Conservation (phyloP, 2,329 filamentous ascomycete genomes). For the Akanthomyces muscarius region DNA sequence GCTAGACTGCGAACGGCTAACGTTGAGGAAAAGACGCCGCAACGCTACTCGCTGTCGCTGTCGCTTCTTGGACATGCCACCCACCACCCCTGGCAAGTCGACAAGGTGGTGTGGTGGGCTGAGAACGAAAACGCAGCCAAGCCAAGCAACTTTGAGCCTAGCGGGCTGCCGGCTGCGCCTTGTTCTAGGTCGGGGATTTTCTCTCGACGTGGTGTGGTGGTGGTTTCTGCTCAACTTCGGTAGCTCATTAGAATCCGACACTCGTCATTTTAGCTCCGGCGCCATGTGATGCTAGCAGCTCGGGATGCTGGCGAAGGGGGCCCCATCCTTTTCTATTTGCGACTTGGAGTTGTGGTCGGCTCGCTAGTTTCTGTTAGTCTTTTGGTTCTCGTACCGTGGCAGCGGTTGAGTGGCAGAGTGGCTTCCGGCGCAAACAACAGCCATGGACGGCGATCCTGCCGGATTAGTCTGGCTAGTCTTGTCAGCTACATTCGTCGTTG, state of each 20-base stretch:
- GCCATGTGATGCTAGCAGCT: neutral
- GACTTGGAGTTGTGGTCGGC: too few species aligned
- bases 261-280: slow-evolving; percentile 12
- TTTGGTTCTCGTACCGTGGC: slow-evolving; percentile 5
- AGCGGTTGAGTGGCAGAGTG: too few species aligned
- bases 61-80: neutral
- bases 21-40: neutral
- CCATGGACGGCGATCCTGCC: slow-evolving; percentile 10
- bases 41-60: neutral
- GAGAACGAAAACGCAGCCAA: neutral
- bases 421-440: slow-evolving; percentile 9
- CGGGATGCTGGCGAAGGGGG: too few species aligned
- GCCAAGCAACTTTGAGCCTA: neutral
- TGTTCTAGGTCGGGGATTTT: slow-evolving; percentile 13
- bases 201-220: neutral
- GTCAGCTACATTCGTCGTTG: neutral
- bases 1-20: slow-evolving; percentile 12
- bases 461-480: neutral
- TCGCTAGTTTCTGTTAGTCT: neutral
- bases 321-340: too few species aligned
- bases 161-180: slow-evolving; percentile 14
- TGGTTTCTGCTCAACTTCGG: neutral
- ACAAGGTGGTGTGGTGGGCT: neutral
- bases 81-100: slow-evolving; percentile 1
- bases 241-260: neutral